Percentiles rank a stretch among this genome's conserved stretches.
phyloP scores from a whole-genome alignment of 108 stramenopile species.

The Heterococcus sp. region DNA sequence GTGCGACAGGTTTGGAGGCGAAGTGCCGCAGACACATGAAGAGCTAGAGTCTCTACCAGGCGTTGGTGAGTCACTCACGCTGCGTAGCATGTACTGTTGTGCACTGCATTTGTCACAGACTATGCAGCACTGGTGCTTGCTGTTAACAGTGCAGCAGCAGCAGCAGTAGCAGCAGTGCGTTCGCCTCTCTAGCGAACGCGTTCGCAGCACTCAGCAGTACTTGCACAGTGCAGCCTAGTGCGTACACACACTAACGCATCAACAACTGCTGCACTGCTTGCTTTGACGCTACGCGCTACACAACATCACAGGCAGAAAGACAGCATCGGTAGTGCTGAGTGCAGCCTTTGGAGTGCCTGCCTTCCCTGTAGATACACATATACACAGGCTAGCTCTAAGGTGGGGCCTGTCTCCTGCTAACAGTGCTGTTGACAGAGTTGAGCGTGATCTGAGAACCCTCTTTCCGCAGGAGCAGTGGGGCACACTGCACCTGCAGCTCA shows the following conservation, averaged over 20 bases:
- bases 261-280: no score
- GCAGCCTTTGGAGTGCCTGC: constrained; percentile 41
- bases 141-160: no score
- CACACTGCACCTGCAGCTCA: constrained; percentile 51
- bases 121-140: no score
- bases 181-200: no score
- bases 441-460: constrained; percentile 21
- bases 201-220: no score
- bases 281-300: no score
- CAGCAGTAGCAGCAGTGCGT: no score
- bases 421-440: no score
- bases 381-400: constrained; percentile 6
- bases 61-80: constrained; percentile 13
- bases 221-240: no score
- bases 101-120: no score
- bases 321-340: constrained; percentile 52
- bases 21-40: constrained; percentile 39
- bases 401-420: no score
- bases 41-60: constrained; percentile 48
- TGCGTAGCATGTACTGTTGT: not conserved
- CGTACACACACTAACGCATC: no score
- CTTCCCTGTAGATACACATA: constrained; percentile 56
- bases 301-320: constrained; percentile 54
- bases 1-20: constrained; percentile 44
- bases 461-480: constrained; percentile 26